Evolutionary conservation across 2,329 filamentous ascomycete genomes (phyloP), one percentile per base, ranked within the genome.

Genomic region (Pyricularia sp.): DNA sequence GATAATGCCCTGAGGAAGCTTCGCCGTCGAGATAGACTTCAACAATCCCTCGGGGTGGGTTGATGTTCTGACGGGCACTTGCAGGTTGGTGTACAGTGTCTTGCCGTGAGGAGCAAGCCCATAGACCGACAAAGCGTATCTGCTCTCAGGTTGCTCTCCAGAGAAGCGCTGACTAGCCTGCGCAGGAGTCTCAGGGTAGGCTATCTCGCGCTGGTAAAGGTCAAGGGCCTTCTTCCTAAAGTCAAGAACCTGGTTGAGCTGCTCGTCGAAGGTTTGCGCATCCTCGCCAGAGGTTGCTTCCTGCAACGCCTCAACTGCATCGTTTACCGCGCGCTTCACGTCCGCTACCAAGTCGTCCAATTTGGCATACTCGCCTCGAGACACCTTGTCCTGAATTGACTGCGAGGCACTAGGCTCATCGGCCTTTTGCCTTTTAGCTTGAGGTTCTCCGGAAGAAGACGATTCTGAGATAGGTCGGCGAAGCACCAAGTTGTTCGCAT

Each of bases 21-120:
- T 82, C 49, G 82, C 79, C 71, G 91, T 88, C 63, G 84, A 81
- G 10, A 91, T 76, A 12, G 82, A 78, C 62, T 75, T 76, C 66
- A 74, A 65, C 19, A 70, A 66, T 10, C 71, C 70, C 53, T 71
- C 69, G 0, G 68, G 65, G 33, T 70, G 66, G 24, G 69, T 67
- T 8, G 68, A 68, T 7, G 71, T 68, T 30, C 76, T 73, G 1
- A 71, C 67, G 13, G 79, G 76, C 65, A 83, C 80, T 68, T 89
- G 90, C 62, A 96, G 79, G 74, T 93, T 96, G 4, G 93, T 96
- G 73, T 94, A 97, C 4, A 97, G 79, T 66, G 93, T 89, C 69
- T 87, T 88, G 44, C 89, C 83, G 60, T 86, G 86, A 1, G 88
- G 86, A 55, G 89, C 89, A 69, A 87, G 89, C 65, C 90, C 91